phyloP scores from a whole-genome alignment of 441 rosid species.

The Bruguiera hainesii region DNA sequence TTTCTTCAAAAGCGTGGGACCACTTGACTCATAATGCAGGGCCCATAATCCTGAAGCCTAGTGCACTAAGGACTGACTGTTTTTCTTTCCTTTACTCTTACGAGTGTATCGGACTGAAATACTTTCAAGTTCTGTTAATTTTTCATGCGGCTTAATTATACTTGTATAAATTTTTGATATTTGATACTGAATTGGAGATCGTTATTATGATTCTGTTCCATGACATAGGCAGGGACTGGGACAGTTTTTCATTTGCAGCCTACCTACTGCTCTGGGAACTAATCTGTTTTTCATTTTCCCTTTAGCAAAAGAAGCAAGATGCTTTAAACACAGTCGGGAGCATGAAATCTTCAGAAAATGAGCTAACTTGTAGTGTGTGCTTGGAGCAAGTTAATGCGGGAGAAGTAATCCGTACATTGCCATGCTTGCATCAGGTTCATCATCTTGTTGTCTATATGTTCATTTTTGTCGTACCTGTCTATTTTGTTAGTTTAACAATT shows the following conservation, averaged over 20 bases:
- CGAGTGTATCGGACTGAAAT: too few relatives aligned
- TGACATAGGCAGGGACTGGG: background rate
- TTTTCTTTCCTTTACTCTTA: too few relatives aligned
- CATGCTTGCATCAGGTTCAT: conserved; percentile 78
- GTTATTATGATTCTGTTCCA: background rate
- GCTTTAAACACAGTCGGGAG: conserved; percentile 26
- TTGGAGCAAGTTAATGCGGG: conserved; percentile 78
- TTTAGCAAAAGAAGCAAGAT: conserved; percentile 55
- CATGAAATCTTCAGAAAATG: conserved; percentile 57
- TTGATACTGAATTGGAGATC: background rate
- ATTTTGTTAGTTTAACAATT: background rate
- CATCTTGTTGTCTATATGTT: background rate
- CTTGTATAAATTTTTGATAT: too few relatives aligned
- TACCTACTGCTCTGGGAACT: too few relatives aligned
- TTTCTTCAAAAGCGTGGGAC: too few relatives aligned
- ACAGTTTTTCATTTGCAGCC: too few relatives aligned
- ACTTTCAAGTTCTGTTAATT: too few relatives aligned
- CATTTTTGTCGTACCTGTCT: background rate
- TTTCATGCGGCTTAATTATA: too few relatives aligned
- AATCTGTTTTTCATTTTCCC: background rate
- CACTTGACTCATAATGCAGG: too few relatives aligned
- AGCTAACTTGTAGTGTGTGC: conserved; percentile 82
- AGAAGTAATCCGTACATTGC: conserved; percentile 71
- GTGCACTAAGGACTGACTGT: too few relatives aligned
- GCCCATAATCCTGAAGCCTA: too few relatives aligned